phyloP scores from a whole-genome alignment of 2,329 filamentous ascomycete genomes.

The Calonectria hongkongensis region DNA sequence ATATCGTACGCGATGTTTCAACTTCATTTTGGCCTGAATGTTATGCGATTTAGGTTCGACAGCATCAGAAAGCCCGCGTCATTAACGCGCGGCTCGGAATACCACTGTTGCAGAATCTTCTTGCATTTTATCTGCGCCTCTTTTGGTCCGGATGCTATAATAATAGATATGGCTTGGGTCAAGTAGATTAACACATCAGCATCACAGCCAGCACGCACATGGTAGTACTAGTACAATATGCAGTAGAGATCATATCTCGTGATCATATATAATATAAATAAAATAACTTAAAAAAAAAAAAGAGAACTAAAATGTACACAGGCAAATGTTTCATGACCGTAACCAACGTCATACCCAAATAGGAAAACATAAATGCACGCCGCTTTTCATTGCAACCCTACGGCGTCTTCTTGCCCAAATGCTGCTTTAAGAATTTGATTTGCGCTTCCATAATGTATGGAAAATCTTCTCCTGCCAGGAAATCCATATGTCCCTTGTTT shows the following conservation, averaged over 20 bases:
- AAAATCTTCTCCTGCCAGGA: constrained; percentile 22
- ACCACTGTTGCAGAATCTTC: not conserved
- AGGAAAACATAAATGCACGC: constrained; percentile 22
- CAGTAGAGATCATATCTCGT: not conserved
- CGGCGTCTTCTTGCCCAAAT: not conserved
- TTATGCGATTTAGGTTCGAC: not conserved
- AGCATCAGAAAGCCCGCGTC: no score
- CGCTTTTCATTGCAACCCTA: not conserved
- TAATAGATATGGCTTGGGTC: not conserved
- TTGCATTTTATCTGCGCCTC: not conserved
- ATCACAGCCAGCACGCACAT: not conserved
- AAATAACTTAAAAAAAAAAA: not conserved
- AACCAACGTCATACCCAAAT: constrained; percentile 19
- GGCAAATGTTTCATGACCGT: constrained; percentile 2
- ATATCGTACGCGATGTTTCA: not conserved
- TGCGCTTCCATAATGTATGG: constrained; percentile 14
- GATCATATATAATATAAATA: not conserved
- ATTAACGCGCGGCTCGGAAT: not conserved
- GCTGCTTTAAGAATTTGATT: constrained; percentile 19
- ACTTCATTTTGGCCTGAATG: not conserved
- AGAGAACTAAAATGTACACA: constrained; percentile 2
- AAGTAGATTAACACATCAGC: not conserved
- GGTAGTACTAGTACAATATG: not conserved
- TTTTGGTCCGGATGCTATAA: not conserved
- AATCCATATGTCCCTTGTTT: constrained; percentile 37